Conservation (phyloP, 169 alveolate genomes). For the Plasmodium ovale region DNA sequence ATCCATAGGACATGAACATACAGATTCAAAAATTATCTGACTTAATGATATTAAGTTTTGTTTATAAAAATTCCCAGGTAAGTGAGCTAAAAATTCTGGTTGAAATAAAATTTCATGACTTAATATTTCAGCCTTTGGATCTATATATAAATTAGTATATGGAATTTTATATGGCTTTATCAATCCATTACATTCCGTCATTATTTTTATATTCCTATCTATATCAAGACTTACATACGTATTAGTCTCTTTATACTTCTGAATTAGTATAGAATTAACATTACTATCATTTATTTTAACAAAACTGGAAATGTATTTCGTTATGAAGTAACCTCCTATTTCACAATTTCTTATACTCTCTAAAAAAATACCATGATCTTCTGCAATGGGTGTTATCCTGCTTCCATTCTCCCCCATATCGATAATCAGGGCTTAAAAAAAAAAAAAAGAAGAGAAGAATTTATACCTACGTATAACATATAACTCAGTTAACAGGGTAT, state of each 20-base stretch:
- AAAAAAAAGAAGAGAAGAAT: background rate
- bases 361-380: conserved; percentile 57
- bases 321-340: conserved; percentile 71
- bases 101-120: conserved; percentile 75
- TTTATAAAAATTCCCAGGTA: conserved; percentile 73
- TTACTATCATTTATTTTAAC: conserved; percentile 55
- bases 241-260: conserved; percentile 70
- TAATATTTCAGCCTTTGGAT: conserved; percentile 72
- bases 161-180: conserved; percentile 71
- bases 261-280: conserved; percentile 58
- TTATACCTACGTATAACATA: background rate
- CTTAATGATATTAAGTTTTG: conserved; percentile 67
- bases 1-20: conserved; percentile 73
- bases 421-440: conserved; percentile 40
- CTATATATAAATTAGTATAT: conserved; percentile 68
- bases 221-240: conserved; percentile 71
- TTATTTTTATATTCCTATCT: conserved; percentile 62
- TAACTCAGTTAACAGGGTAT: background rate
- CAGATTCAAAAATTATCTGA: conserved; percentile 53
- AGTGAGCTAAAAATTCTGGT: conserved; percentile 77
- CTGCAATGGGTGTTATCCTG: conserved; percentile 64
- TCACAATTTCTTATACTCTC: conserved; percentile 41
- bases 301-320: conserved; percentile 70
- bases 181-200: conserved; percentile 69
- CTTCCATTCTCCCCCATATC: conserved; percentile 75